phyloP scores from a whole-genome alignment of 129 eudicot genomes.

The Sambucus nigra region DNA sequence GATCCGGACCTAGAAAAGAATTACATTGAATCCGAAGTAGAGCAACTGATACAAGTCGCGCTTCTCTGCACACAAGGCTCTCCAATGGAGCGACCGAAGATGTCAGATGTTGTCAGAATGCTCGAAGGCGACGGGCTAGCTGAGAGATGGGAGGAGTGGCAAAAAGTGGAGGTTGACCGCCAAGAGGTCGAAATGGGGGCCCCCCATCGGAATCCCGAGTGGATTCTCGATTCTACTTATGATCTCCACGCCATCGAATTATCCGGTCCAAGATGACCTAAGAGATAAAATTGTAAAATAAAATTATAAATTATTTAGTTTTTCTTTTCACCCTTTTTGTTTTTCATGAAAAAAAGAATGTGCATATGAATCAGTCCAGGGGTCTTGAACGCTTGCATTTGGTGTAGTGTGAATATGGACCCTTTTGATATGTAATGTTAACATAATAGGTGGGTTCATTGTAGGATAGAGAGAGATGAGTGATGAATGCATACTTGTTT shows the following conservation, averaged over 20 bases:
- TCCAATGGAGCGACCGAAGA: conserved; percentile 50
- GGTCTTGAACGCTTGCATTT: too few relatives aligned
- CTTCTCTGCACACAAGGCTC: conserved; percentile 40
- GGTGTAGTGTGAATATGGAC: too few relatives aligned
- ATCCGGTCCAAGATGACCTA: conserved; percentile 25
- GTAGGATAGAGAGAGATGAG: too few relatives aligned
- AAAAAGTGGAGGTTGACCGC: conserved; percentile 21
- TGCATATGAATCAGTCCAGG: neutral
- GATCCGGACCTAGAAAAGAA: conserved; percentile 26
- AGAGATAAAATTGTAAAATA: neutral
- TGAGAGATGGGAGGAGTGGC: conserved; percentile 40
- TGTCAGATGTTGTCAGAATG: conserved; percentile 46
- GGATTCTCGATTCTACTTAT: conserved; percentile 14
- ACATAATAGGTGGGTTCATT: too few relatives aligned
- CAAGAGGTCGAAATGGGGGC: conserved; percentile 17
- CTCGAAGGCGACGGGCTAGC: conserved; percentile 42
- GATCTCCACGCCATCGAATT: conserved; percentile 18
- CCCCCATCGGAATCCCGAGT: conserved; percentile 21
- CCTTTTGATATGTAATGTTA: too few relatives aligned
- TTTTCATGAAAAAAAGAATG: neutral
- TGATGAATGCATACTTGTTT: too few relatives aligned
- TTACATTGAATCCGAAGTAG: conserved; percentile 23
- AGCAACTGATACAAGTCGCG: conserved; percentile 34
- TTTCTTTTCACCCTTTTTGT: neutral
- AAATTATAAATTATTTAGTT: neutral